Evolutionary conservation across 768 basidiomycete species (phyloP).

Genomic region (Tephrocybe sp.): DNA sequence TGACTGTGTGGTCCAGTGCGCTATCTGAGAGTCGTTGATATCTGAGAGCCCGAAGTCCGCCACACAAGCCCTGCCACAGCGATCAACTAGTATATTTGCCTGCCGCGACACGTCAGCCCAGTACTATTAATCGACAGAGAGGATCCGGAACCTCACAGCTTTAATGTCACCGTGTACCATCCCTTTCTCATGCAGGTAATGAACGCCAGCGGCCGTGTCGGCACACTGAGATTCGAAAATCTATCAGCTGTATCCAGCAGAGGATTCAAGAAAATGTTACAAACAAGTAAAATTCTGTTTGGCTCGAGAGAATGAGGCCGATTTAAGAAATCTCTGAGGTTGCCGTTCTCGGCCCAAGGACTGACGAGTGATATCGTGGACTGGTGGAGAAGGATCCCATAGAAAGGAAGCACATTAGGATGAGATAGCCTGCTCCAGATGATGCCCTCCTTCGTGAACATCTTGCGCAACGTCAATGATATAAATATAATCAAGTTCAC

Average conservation of each 20-base stretch:
- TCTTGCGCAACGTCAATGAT: not conserved
- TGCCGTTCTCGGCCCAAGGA: conserved; percentile 3
- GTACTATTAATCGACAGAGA: not conserved
- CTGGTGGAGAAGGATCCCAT: not conserved
- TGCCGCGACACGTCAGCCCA: not conserved
- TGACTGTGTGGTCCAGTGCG: conserved; percentile 1
- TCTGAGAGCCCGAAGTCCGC: conserved; percentile 1
- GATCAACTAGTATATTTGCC: conserved; percentile 2
- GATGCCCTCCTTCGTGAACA: conserved; percentile 1
- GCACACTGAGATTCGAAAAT: not conserved
- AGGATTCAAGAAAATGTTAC: not conserved
- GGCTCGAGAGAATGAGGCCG: not conserved
- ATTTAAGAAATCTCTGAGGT: not conserved
- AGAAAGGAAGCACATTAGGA: conserved; percentile 1
- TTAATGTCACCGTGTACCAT: not conserved
- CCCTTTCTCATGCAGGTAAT: not conserved
- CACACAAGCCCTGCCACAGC: not conserved
- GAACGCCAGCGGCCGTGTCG: not conserved
- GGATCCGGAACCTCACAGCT: not conserved
- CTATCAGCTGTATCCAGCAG: not conserved
- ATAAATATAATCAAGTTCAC: not conserved
- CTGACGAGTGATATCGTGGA: not conserved
- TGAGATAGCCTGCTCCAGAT: conserved; percentile 4
- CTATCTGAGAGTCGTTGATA: not conserved
- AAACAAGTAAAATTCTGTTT: conserved; percentile 1